These are phyloP conservation scores for Fusarium nodosum DNA, from an alignment of 2,329 filamentous ascomycete species.

Conservation along the genomic window DNA sequence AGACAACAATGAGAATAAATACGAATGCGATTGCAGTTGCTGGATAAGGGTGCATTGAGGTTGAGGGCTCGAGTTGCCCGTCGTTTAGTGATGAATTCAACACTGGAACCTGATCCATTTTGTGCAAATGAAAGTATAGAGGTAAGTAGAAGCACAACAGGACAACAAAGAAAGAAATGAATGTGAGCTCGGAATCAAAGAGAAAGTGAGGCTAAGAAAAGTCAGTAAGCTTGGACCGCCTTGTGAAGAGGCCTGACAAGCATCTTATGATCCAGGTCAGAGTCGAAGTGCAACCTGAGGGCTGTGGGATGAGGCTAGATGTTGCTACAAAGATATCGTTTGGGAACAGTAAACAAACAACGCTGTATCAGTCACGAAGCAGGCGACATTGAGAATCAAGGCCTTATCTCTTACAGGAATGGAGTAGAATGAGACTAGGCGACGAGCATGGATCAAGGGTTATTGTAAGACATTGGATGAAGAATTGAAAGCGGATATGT, in stretches of 20 bases:
- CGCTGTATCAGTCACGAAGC: conserved; percentile 20
- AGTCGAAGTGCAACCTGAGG: neutral
- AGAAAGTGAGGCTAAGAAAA: conserved; percentile 7
- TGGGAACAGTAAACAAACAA: conserved; percentile 37
- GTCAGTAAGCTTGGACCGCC: conserved; percentile 22
- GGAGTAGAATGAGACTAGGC: conserved; percentile 33
- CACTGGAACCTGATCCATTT: conserved; percentile 15
- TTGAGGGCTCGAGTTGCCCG: conserved; percentile 9
- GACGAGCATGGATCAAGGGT: conserved; percentile 34
- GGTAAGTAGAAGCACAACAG: neutral
- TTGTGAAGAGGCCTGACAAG: conserved; percentile 15
- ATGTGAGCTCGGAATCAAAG: neutral
- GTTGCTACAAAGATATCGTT: conserved; percentile 3
- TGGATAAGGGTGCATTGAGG: conserved; percentile 31
- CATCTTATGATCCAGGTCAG: conserved; percentile 9
- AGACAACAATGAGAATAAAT: conserved; percentile 36
- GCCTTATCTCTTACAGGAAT: conserved; percentile 41
- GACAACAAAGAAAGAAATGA: conserved; percentile 1
- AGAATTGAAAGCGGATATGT: conserved; percentile 20
- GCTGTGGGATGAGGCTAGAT: neutral
- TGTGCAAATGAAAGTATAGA: neutral
- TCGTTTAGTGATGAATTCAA: neutral
- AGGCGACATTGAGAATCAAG: conserved; percentile 17
- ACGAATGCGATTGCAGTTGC: conserved; percentile 43
- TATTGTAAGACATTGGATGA: conserved; percentile 35